These are phyloP conservation scores for Asterophora lycoperdoides DNA, from an alignment of 768 basidiomycete species.

Conservation along the genomic window DNA sequence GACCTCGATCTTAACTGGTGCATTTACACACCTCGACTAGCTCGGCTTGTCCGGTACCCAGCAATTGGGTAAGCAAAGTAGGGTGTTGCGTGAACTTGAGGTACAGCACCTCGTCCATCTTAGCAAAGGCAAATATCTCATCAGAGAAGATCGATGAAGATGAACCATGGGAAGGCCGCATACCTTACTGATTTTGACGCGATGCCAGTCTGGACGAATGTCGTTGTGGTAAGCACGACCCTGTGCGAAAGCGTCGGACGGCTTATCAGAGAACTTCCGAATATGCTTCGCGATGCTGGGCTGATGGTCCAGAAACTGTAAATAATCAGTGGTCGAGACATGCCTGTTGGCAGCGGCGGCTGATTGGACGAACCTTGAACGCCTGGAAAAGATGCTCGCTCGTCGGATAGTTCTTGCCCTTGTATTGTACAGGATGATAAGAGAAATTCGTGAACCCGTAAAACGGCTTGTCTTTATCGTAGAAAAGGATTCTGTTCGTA, in stretches of 20 bases:
- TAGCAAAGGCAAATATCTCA: not conserved
- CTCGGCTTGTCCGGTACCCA: slow-evolving; percentile 62
- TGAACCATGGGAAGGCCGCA: not conserved
- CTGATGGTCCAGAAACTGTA: slow-evolving; percentile 52
- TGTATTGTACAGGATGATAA: slow-evolving; percentile 53
- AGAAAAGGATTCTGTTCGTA: slow-evolving; percentile 47
- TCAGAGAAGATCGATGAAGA: not conserved
- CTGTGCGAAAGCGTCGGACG: slow-evolving; percentile 62
- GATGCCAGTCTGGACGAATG: slow-evolving; percentile 61
- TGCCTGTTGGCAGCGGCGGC: not conserved
- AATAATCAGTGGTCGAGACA: not conserved
- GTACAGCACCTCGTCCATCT: slow-evolving; percentile 66
- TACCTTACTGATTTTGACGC: slow-evolving; percentile 64
- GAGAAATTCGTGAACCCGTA: slow-evolving; percentile 78
- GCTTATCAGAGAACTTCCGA: slow-evolving; percentile 51
- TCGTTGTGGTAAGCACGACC: slow-evolving; percentile 56
- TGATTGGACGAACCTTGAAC: slow-evolving; percentile 50
- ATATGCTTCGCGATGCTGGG: slow-evolving; percentile 71
- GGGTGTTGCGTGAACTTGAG: slow-evolving; percentile 71
- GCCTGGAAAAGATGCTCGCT: slow-evolving; percentile 77
- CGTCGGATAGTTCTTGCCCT: slow-evolving; percentile 62
- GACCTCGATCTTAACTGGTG: not conserved
- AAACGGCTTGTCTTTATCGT: slow-evolving; percentile 56
- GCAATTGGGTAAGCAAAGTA: slow-evolving; percentile 50
- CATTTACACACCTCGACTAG: slow-evolving; percentile 54